Conservation (phyloP, 164 flowering plant genomes). For the Amborella trichopoda region DNA sequence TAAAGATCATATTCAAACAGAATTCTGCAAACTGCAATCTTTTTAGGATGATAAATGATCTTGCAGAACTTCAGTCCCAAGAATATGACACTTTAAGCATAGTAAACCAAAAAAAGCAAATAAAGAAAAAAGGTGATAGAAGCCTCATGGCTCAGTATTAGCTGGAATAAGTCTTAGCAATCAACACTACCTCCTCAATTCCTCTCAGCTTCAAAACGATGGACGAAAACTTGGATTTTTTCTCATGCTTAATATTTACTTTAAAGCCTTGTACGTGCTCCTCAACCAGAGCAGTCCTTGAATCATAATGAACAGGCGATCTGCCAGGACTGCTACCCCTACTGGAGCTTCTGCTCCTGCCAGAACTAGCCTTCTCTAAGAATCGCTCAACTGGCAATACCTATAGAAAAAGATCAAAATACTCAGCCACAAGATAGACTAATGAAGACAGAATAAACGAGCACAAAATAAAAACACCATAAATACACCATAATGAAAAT, state of each 20-base stretch:
- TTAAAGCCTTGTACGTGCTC: slow-evolving; percentile 73
- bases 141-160: too few species aligned
- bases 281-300: slow-evolving; percentile 39
- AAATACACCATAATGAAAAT: too few species aligned
- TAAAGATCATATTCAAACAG: too few species aligned
- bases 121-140: not conserved
- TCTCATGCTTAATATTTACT: slow-evolving; percentile 87
- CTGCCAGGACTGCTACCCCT: slow-evolving; percentile 89
- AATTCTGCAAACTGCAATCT: too few species aligned
- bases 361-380: slow-evolving; percentile 65
- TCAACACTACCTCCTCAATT: slow-evolving; percentile 83
- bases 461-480: too few species aligned
- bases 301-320: slow-evolving; percentile 63
- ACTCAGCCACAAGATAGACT: too few species aligned
- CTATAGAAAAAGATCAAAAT: slow-evolving; percentile 20
- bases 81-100: not conserved
- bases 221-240: slow-evolving; percentile 85
- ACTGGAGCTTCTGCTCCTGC: slow-evolving; percentile 86
- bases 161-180: too few species aligned
- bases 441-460: too few species aligned
- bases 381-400: slow-evolving; percentile 81
- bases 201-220: slow-evolving; percentile 91
- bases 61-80: not conserved
- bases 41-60: too few species aligned
- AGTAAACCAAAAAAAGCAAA: not conserved